Percentiles rank a stretch among this genome's conserved stretches.
phyloP scores from a whole-genome alignment of 805 yeast genomes.

The Teunomyces panamensis region DNA sequence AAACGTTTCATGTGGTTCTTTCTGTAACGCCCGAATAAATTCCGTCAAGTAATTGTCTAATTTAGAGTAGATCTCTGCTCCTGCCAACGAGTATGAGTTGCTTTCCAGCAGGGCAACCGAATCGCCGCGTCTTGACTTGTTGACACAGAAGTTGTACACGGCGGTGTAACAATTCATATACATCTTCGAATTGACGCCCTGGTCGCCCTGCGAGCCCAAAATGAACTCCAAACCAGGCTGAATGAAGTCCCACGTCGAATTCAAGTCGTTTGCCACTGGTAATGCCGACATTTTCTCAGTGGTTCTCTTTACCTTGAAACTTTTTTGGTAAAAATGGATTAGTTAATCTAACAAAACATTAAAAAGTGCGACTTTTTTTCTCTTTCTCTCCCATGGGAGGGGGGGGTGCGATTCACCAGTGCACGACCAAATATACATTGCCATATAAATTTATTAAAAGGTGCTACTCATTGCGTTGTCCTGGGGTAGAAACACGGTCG shows the following conservation, averaged over 20 bases:
- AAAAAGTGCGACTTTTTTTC: too few relatives aligned
- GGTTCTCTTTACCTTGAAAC: too few relatives aligned
- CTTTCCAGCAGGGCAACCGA: constrained; percentile 16
- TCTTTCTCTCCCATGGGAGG: background rate
- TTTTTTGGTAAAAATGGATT: background rate
- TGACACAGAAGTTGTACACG: constrained; percentile 88
- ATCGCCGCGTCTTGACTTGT: constrained; percentile 52
- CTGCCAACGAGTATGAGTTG: constrained; percentile 58
- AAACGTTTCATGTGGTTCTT: constrained; percentile 60
- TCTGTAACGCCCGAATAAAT: constrained; percentile 51
- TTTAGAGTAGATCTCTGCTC: constrained; percentile 81
- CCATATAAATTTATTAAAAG: too few relatives aligned
- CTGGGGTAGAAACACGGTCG: constrained; percentile 46
- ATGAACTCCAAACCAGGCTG: constrained; percentile 74
- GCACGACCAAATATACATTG: background rate
- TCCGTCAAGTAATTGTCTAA: constrained; percentile 62
- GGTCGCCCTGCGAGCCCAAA: constrained; percentile 64
- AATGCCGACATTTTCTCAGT: constrained; percentile 16
- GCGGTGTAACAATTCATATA: constrained; percentile 91
- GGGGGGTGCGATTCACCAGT: background rate
- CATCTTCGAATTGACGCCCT: constrained; percentile 63
- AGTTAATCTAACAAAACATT: background rate
- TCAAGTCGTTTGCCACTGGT: constrained; percentile 59
- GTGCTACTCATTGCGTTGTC: background rate
- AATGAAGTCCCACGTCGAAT: constrained; percentile 73